Conservation (phyloP, 495 filamentous ascomycete species). For the Penicillium roqueforti region DNA sequence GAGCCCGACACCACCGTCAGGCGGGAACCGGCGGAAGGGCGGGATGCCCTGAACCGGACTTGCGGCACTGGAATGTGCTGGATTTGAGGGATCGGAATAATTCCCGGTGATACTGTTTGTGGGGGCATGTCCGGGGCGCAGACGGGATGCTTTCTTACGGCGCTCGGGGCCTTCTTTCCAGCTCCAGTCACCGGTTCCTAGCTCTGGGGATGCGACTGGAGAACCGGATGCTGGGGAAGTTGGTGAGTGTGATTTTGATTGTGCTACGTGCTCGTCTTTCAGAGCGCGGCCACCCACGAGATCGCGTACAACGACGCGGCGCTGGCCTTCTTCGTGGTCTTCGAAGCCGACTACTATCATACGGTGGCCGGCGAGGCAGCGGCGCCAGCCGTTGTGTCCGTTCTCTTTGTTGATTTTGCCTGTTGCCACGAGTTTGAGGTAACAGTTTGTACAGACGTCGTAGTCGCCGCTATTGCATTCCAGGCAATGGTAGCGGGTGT, state of each 20-base stretch:
- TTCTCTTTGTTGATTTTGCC: constrained; percentile 67
- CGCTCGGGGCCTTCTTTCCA: constrained; percentile 48
- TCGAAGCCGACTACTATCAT: constrained; percentile 78
- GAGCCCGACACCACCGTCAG: constrained; percentile 64
- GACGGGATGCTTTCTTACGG: constrained; percentile 47
- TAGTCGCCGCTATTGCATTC: constrained; percentile 70
- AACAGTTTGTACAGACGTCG: constrained; percentile 77
- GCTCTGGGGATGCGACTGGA: constrained; percentile 24
- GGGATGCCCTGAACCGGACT: constrained; percentile 12
- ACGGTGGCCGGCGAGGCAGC: constrained; percentile 73
- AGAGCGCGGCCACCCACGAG: constrained; percentile 67
- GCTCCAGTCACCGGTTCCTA: constrained; percentile 41
- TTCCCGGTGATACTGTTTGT: constrained; percentile 1
- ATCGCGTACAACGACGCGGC: constrained; percentile 57
- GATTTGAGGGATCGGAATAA: constrained; percentile 11
- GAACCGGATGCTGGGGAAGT: constrained; percentile 13
- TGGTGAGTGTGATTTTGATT: not conserved
- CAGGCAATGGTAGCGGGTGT: constrained; percentile 70
- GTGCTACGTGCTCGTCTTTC: constrained; percentile 46
- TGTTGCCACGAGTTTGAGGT: constrained; percentile 55
- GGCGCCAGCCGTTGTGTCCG: constrained; percentile 72
- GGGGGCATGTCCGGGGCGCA: constrained; percentile 15
- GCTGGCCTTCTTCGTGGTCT: constrained; percentile 54
- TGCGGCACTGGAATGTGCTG: not conserved
- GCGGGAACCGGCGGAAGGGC: constrained; percentile 52